phyloP scores from a whole-genome alignment of 2,329 filamentous ascomycete species.

The Colletotrichum magnum region DNA sequence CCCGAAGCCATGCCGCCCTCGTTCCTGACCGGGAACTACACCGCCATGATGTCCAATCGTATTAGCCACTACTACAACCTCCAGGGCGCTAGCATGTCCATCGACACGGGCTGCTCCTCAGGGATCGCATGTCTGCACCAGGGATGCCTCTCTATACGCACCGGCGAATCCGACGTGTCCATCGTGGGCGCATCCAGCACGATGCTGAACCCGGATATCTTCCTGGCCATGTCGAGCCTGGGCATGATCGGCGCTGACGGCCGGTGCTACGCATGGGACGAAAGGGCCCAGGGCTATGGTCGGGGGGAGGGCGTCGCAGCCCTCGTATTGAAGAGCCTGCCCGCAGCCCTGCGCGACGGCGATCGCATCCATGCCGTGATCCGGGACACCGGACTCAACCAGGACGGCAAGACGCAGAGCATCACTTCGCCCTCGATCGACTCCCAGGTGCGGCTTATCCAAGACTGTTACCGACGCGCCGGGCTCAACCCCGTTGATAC shows the following conservation, averaged over 20 bases:
- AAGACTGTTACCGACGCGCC: too few species aligned
- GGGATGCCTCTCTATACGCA: slow-evolving; percentile 41
- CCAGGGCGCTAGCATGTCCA: slow-evolving; percentile 33
- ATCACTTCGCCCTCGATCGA: too few species aligned
- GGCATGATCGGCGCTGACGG: slow-evolving; percentile 59
- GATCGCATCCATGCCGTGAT: too few species aligned
- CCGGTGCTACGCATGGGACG: slow-evolving; percentile 49
- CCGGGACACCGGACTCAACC: too few species aligned
- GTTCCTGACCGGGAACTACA: slow-evolving; percentile 62
- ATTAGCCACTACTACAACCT: slow-evolving; percentile 45
- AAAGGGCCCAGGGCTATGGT: slow-evolving; percentile 49
- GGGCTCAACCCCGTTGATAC: too few species aligned
- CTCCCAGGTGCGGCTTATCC: too few species aligned
- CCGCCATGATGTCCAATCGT: slow-evolving; percentile 41
- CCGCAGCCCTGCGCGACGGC: too few species aligned
- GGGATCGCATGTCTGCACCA: slow-evolving; percentile 38
- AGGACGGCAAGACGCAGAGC: too few species aligned
- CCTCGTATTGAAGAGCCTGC: too few species aligned
- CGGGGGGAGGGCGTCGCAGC: slow-evolving; percentile 62
- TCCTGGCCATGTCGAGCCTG: background rate
- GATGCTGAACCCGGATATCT: background rate
- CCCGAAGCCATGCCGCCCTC: background rate
- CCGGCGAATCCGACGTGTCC: slow-evolving; percentile 44
- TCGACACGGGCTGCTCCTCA: too few species aligned
- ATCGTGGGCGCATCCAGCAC: slow-evolving; percentile 38